phyloP scores from a whole-genome alignment of 768 basidiomycete species.

The Austroboletus eburneus region DNA sequence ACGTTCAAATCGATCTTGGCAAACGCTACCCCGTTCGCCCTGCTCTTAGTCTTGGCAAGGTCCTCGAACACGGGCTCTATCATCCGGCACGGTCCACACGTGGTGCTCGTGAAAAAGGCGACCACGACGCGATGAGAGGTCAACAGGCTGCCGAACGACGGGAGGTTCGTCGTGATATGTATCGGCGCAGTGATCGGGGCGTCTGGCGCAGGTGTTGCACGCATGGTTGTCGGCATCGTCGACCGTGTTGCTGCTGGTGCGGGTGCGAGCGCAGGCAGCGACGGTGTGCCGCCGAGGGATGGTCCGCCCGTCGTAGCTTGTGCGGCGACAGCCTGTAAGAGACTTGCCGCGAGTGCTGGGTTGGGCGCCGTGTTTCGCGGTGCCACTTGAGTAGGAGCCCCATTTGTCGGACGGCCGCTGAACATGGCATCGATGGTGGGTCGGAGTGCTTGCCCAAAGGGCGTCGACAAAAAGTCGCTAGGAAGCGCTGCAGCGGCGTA shows the following conservation, averaged over 20 bases:
- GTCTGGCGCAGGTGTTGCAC: constrained; percentile 32
- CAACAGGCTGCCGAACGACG: constrained; percentile 68
- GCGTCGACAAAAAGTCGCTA: constrained; percentile 82
- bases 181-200: constrained; percentile 56
- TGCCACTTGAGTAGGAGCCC: constrained; percentile 28
- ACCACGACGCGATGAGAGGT: constrained; percentile 65
- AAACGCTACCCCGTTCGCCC: constrained; percentile 56
- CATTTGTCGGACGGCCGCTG: constrained; percentile 37
- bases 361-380: constrained; percentile 34
- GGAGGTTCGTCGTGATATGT: constrained; percentile 67
- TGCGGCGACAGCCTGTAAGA: constrained; percentile 54
- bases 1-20: constrained; percentile 80
- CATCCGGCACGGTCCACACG: constrained; percentile 76
- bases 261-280: not conserved
- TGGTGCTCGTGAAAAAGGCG: constrained; percentile 75
- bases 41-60: constrained; percentile 62
- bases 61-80: constrained; percentile 83
- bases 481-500: constrained; percentile 51
- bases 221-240: constrained; percentile 8
- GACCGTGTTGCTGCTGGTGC: constrained; percentile 10
- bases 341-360: constrained; percentile 47
- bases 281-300: not conserved
- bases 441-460: constrained; percentile 79
- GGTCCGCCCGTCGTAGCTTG: constrained; percentile 38
- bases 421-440: constrained; percentile 94